Evolutionary conservation across 2,329 filamentous ascomycete genomes (phyloP).

Genomic region (Claviceps citrina): DNA sequence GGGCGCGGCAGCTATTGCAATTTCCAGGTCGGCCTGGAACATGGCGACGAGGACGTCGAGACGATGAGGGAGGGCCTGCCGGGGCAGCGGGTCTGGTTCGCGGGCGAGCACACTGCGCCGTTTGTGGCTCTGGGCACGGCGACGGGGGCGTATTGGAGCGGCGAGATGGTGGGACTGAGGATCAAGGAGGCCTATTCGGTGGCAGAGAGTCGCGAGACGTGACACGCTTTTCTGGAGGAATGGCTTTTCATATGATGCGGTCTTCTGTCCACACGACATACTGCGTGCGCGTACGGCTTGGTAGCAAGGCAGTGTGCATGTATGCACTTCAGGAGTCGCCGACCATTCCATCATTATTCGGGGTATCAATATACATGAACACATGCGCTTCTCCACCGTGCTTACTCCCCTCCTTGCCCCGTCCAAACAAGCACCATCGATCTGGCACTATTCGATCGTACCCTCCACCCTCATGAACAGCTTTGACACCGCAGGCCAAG

Average conservation of each 20-base stretch:
- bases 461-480: neutral
- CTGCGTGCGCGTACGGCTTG: too few species aligned
- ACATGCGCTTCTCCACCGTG: neutral
- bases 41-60: constrained; percentile 58
- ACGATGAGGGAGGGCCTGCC: constrained; percentile 46
- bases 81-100: constrained; percentile 62
- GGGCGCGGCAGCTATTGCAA: constrained; percentile 75
- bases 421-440: too few species aligned
- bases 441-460: too few species aligned
- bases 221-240: neutral
- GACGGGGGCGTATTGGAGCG: constrained; percentile 85
- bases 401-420: neutral
- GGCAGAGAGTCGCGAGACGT: neutral
- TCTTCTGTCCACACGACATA: too few species aligned
- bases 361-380: constrained; percentile 1
- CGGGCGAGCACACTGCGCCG: constrained; percentile 79
- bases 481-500: neutral
- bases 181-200: constrained; percentile 40
- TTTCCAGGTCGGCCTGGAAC: constrained; percentile 60
- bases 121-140: constrained; percentile 80
- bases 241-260: neutral
- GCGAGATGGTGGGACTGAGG: constrained; percentile 58
- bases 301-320: too few species aligned
- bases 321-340: too few species aligned
- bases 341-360: neutral